Conservation (phyloP, 257 asterid species). For the Ballota nigra region DNA sequence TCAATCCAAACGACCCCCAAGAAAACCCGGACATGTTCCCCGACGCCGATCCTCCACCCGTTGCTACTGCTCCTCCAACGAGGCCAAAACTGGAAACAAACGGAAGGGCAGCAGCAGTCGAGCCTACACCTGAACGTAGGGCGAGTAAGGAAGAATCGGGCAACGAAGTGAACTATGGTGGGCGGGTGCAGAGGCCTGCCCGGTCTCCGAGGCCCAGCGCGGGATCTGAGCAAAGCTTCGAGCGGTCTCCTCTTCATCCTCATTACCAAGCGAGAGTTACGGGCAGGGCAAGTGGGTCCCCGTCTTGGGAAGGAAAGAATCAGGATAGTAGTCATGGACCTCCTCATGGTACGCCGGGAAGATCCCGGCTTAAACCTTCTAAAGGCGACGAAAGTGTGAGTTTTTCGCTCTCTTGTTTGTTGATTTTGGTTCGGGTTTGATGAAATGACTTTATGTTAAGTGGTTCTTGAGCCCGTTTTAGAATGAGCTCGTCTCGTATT, state of each 20-base stretch:
- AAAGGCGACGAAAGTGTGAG: constrained; percentile 71
- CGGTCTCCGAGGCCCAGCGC: constrained; percentile 46
- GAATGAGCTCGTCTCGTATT: background rate
- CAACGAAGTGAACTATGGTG: constrained; percentile 39
- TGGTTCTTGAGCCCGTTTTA: background rate
- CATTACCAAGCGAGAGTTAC: constrained; percentile 42
- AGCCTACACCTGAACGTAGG: constrained; percentile 33
- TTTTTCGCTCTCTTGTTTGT: background rate
- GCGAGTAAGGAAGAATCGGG: constrained; percentile 39
- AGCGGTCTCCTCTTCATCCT: constrained; percentile 72
- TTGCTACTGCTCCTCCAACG: constrained; percentile 27
- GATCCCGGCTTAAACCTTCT: constrained; percentile 43
- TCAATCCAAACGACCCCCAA: constrained; percentile 77
- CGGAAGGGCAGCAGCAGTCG: constrained; percentile 33
- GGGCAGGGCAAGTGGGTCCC: constrained; percentile 54
- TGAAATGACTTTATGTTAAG: background rate
- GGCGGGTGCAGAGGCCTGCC: constrained; percentile 41
- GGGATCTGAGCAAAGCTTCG: constrained; percentile 66
- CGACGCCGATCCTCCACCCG: constrained; percentile 18
- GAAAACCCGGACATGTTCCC: constrained; percentile 62
- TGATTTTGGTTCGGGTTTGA: background rate
- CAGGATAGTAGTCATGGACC: constrained; percentile 41
- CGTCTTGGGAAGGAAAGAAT: constrained; percentile 62
- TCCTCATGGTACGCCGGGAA: constrained; percentile 44
- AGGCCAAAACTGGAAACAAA: constrained; percentile 29